phyloP scores from a whole-genome alignment of 2,329 filamentous ascomycete genomes.

The Colletotrichum sp. region DNA sequence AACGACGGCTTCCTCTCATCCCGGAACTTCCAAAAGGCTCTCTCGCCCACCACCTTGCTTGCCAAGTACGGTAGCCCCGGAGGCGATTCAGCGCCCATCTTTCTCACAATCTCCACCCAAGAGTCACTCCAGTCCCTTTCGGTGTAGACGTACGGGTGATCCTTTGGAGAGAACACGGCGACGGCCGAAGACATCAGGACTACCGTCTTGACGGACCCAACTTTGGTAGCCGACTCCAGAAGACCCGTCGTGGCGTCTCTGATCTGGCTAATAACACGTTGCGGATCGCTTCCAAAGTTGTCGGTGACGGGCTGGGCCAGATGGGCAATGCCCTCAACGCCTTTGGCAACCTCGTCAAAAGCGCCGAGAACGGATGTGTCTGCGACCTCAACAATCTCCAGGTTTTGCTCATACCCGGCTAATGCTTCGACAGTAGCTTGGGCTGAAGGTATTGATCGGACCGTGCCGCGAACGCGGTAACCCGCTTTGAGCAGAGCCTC shows the following conservation, averaged over 20 bases:
- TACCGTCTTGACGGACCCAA: neutral
- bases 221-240: neutral
- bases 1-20: constrained; percentile 37
- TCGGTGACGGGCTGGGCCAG: constrained; percentile 13
- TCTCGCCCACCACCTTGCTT: constrained; percentile 35
- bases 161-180: neutral
- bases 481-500: constrained; percentile 33
- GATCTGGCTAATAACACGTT: neutral
- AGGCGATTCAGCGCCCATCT: constrained; percentile 23
- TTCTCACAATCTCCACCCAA: constrained; percentile 7
- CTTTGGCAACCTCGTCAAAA: constrained; percentile 36
- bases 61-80: constrained; percentile 29
- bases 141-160: constrained; percentile 14
- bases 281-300: neutral
- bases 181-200: constrained; percentile 4
- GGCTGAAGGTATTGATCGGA: constrained; percentile 30
- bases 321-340: constrained; percentile 27
- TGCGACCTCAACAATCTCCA: constrained; percentile 34
- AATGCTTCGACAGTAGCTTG: constrained; percentile 37
- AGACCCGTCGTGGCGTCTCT: neutral
- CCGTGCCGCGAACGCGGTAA: constrained; percentile 36
- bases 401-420: constrained; percentile 27
- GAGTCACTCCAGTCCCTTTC: constrained; percentile 29
- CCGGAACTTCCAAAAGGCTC: constrained; percentile 35
- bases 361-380: constrained; percentile 34